These are phyloP conservation scores for Bretschneidera sinensis DNA, from an alignment of 345 rosid genomes.

Conservation along the genomic window DNA sequence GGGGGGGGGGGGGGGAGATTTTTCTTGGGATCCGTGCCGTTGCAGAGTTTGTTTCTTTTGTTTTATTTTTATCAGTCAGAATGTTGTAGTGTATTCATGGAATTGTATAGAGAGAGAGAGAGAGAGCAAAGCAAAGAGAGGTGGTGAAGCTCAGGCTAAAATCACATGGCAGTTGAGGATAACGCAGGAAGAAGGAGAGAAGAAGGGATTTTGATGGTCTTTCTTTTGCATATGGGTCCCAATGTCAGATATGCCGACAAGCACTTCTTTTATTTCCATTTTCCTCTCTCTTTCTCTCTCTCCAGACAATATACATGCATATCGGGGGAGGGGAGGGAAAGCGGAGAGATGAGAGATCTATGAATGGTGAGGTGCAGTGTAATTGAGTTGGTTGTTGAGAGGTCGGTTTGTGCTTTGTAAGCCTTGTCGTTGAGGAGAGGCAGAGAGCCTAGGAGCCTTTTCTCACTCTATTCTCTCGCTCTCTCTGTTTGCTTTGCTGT, in stretches of 20 bases:
- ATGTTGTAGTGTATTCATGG: too few relatives aligned
- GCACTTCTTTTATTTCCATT: conserved; percentile 14
- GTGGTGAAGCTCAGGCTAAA: conserved; percentile 10
- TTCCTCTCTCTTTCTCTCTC: not conserved
- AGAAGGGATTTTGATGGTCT: conserved; percentile 8
- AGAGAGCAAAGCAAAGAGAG: not conserved
- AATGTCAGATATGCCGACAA: conserved; percentile 29
- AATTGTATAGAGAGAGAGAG: not conserved
- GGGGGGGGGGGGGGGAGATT: too few relatives aligned
- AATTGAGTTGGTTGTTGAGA: conserved; percentile 26
- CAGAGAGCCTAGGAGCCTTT: too few relatives aligned
- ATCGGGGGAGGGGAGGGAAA: not conserved
- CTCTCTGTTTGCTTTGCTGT: conserved; percentile 11
- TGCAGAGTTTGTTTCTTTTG: conserved; percentile 5
- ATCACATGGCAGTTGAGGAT: conserved; percentile 7
- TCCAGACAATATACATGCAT: too few relatives aligned
- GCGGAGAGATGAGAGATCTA: not conserved
- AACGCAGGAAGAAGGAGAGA: too few relatives aligned
- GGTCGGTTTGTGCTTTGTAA: conserved; percentile 13
- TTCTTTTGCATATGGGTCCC: conserved; percentile 25
- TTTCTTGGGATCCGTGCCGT: conserved; percentile 11
- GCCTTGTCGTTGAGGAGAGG: conserved; percentile 22
- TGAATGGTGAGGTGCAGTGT: not conserved
- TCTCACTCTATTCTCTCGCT: not conserved
- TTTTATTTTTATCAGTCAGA: too few relatives aligned